A percentile compares a stretch with the other conserved stretches of the same genome.
Evolutionary conservation across 2,329 filamentous ascomycete species (phyloP).

Genomic region (Macrophomina tecta): DNA sequence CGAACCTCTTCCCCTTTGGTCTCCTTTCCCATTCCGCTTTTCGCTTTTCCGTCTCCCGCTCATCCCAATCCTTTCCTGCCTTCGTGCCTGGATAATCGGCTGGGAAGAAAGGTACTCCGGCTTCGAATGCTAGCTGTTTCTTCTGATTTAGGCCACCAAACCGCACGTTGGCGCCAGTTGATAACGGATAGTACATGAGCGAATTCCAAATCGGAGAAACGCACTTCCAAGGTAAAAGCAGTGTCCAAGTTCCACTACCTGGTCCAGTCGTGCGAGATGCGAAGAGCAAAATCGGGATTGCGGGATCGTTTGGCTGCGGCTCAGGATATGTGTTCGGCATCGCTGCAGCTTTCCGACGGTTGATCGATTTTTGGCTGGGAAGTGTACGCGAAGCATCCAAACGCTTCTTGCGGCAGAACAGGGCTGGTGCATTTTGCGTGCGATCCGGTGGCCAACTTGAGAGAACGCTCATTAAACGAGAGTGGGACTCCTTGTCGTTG

Average conservation of each 20-base stretch:
- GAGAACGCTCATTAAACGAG: conserved; percentile 63
- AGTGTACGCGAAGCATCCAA: conserved; percentile 70
- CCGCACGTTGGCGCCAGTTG: conserved; percentile 77
- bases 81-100: conserved; percentile 80
- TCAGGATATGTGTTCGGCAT: conserved; percentile 68
- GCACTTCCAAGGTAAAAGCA: conserved; percentile 90
- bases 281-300: conserved; percentile 77
- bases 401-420: conserved; percentile 74
- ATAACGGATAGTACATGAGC: conserved; percentile 80
- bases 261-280: conserved; percentile 62
- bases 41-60: conserved; percentile 65
- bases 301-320: conserved; percentile 67
- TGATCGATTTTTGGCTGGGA: conserved; percentile 78
- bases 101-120: conserved; percentile 80
- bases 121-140: conserved; percentile 82
- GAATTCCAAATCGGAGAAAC: conserved; percentile 85
- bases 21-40: conserved; percentile 73
- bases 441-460: conserved; percentile 71
- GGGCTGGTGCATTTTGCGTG: conserved; percentile 51
- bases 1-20: conserved; percentile 80
- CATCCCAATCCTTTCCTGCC: conserved; percentile 80
- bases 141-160: conserved; percentile 84
- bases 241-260: conserved; percentile 74
- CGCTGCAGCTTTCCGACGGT: conserved; percentile 72
- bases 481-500: conserved; percentile 36